A percentile compares a stretch with the other conserved stretches of the same genome.
Conservation (phyloP, 257 asterid genomes). For the Cruciata laevipes region DNA sequence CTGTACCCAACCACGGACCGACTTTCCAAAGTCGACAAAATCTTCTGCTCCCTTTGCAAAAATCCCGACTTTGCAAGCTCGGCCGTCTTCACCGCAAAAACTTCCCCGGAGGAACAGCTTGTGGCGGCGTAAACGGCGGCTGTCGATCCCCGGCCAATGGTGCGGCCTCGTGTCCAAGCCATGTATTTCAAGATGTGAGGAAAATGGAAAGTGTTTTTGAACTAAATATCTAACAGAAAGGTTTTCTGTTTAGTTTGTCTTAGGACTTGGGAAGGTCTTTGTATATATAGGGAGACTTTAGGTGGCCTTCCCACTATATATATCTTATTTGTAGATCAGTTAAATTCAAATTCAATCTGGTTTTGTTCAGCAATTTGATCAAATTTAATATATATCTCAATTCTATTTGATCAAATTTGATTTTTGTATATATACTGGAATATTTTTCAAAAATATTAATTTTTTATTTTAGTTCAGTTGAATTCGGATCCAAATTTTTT, state of each 20-base stretch:
- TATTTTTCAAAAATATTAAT: too few species aligned
- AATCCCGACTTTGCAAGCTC: constrained; percentile 39
- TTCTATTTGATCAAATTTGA: too few species aligned
- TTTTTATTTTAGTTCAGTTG: too few species aligned
- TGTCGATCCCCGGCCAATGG: constrained; percentile 62
- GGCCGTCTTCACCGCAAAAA: constrained; percentile 60
- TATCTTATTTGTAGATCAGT: too few species aligned
- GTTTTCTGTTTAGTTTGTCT: constrained; percentile 4
- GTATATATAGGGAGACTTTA: not conserved
- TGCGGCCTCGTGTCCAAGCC: constrained; percentile 73
- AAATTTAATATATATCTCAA: too few species aligned
- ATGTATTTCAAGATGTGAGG: constrained; percentile 18
- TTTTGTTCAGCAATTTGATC: not conserved
- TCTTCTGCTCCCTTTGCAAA: constrained; percentile 41
- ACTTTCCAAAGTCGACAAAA: constrained; percentile 33
- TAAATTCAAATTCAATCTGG: too few species aligned
- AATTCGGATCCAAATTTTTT: too few species aligned
- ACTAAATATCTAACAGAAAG: constrained; percentile 1
- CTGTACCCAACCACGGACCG: constrained; percentile 41
- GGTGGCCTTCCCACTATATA: too few species aligned
- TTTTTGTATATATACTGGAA: too few species aligned
- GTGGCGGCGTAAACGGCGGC: constrained; percentile 58
- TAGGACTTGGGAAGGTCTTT: not conserved
- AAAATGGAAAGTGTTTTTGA: constrained; percentile 9
- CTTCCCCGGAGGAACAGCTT: constrained; percentile 16